These are phyloP conservation scores for Leucosporidium creatinivorum DNA, from an alignment of 768 basidiomycete genomes.

Conservation along the genomic window DNA sequence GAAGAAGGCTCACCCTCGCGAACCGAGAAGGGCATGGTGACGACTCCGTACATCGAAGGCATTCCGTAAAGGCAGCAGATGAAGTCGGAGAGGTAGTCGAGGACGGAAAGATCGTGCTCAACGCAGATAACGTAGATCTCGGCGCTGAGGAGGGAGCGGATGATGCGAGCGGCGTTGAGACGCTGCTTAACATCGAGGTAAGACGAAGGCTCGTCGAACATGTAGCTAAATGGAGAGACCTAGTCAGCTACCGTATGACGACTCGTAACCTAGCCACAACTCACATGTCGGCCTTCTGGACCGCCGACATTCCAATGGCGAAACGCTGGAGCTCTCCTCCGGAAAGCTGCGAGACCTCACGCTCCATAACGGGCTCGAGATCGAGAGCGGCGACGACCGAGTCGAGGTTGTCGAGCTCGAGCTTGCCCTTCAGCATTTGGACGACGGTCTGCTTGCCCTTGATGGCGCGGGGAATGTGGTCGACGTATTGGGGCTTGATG, in stretches of 20 bases:
- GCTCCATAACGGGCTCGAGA: slow-evolving; percentile 72
- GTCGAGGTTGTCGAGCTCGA: slow-evolving; percentile 82
- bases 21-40: slow-evolving; percentile 97
- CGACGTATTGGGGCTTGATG: slow-evolving; percentile 99
- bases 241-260: slow-evolving; percentile 7
- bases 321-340: slow-evolving; percentile 98
- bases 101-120: slow-evolving; percentile 95
- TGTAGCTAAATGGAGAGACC: slow-evolving; percentile 55
- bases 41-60: slow-evolving; percentile 94
- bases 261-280: slow-evolving; percentile 45
- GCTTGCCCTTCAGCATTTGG: slow-evolving; percentile 86
- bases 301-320: slow-evolving; percentile 94
- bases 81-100: slow-evolving; percentile 97
- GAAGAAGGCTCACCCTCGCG: slow-evolving; percentile 53
- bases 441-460: slow-evolving; percentile 78
- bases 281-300: slow-evolving; percentile 90
- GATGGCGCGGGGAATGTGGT: slow-evolving; percentile 94
- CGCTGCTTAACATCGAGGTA: slow-evolving; percentile 96
- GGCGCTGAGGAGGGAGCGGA: slow-evolving; percentile 72
- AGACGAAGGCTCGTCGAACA: slow-evolving; percentile 98
- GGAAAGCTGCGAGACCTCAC: slow-evolving; percentile 76
- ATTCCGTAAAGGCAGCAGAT: slow-evolving; percentile 97
- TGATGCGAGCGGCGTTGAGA: slow-evolving; percentile 87
- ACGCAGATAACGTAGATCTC: slow-evolving; percentile 92
- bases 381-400: slow-evolving; percentile 79